Conservation (phyloP, 495 filamentous ascomycete genomes). For the Platismatia glauca region DNA sequence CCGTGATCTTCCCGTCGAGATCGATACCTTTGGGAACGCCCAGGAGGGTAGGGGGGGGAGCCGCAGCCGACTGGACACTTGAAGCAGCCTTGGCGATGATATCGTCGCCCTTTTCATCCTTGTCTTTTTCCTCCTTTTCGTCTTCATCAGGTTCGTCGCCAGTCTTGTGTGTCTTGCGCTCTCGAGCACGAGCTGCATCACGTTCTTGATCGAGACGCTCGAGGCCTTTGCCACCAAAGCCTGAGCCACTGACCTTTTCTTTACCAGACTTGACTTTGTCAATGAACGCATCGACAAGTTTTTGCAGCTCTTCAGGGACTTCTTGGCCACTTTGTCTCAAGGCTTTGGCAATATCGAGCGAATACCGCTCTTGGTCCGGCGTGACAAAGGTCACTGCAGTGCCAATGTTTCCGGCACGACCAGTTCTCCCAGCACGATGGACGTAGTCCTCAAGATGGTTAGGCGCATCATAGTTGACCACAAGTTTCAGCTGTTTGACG, state of each 20-base stretch:
- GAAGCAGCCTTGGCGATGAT: slow-evolving; percentile 57
- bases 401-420: slow-evolving; percentile 87
- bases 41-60: slow-evolving; percentile 32
- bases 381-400: slow-evolving; percentile 94
- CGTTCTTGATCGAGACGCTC: slow-evolving; percentile 86
- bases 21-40: slow-evolving; percentile 57
- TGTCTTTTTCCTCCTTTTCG: slow-evolving; percentile 63
- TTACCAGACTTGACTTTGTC: slow-evolving; percentile 91
- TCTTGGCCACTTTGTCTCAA: slow-evolving; percentile 82
- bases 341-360: slow-evolving; percentile 84
- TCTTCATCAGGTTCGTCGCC: slow-evolving; percentile 84
- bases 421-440: slow-evolving; percentile 88
- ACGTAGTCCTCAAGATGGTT: slow-evolving; percentile 98
- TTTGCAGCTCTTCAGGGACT: slow-evolving; percentile 62
- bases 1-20: slow-evolving; percentile 66
- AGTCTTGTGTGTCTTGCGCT: slow-evolving; percentile 81
- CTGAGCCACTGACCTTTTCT: slow-evolving; percentile 69
- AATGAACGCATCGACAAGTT: slow-evolving; percentile 57
- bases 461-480: slow-evolving; percentile 94
- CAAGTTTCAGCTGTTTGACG: slow-evolving; percentile 91
- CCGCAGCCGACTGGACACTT: slow-evolving; percentile 50
- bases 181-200: slow-evolving; percentile 70
- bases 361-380: slow-evolving; percentile 81
- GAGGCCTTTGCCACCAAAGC: slow-evolving; percentile 91
- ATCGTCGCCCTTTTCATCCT: slow-evolving; percentile 46